Conservation (phyloP, 257 asterid species). For the Solanum tarijense region DNA sequence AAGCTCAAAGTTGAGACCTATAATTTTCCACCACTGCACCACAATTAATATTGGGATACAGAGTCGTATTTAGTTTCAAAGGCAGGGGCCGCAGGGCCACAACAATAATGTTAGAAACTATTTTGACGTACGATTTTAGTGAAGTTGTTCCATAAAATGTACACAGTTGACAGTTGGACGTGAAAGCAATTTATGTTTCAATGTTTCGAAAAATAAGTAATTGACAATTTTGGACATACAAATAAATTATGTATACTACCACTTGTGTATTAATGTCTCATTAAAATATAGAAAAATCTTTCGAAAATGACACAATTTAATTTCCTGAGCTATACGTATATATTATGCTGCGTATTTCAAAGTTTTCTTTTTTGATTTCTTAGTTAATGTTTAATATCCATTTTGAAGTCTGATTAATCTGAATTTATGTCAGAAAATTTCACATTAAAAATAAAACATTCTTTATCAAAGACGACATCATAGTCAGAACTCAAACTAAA, state of each 20-base stretch:
- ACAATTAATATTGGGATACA: too few species aligned
- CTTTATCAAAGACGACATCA: not conserved
- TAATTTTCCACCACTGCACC: too few species aligned
- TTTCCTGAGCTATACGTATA: not conserved
- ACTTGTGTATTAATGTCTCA: not conserved
- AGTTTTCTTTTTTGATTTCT: not conserved
- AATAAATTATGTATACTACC: not conserved
- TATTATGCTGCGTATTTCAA: not conserved
- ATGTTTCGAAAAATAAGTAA: not conserved
- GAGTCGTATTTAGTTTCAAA: not conserved
- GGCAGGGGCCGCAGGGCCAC: not conserved
- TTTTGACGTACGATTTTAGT: not conserved
- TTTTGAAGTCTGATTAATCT: not conserved
- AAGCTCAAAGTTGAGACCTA: fast-evolving
- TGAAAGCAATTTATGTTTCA: not conserved
- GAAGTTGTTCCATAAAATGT: not conserved
- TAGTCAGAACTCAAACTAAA: not conserved
- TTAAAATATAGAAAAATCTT: not conserved
- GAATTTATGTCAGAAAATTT: not conserved
- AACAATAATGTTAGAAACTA: not conserved
- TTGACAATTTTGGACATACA: not conserved
- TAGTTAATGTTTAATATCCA: not conserved
- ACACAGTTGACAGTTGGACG: not conserved
- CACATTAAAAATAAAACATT: not conserved
- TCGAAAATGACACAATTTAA: not conserved